Evolutionary conservation across 176 grass and related monocot genomes (phyloP).

Genomic region (Oryza officinalis): DNA sequence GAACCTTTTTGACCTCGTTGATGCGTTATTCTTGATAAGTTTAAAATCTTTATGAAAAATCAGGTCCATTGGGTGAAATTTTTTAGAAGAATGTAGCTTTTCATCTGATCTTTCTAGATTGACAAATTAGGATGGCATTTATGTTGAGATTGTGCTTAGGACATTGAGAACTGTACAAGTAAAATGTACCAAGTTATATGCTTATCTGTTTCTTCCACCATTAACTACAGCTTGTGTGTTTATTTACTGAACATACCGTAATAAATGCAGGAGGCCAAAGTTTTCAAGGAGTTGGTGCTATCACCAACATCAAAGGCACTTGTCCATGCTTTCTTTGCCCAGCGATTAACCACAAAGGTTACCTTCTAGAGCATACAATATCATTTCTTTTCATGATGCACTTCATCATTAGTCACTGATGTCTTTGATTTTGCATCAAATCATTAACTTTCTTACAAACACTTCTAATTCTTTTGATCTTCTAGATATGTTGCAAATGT

Average conservation of each 20-base stretch:
- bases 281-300: slow-evolving; percentile 85
- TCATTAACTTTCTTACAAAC: background rate
- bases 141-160: background rate
- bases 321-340: slow-evolving; percentile 89
- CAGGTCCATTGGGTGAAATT: background rate
- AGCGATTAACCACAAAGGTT: slow-evolving; percentile 90
- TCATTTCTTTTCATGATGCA: slow-evolving; percentile 33
- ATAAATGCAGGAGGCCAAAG: slow-evolving; percentile 74
- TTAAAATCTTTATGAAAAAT: background rate
- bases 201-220: slow-evolving; percentile 1
- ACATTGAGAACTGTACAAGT: background rate
- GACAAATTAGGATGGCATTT: slow-evolving; percentile 4
- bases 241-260: slow-evolving; percentile 12
- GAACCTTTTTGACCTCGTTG: background rate
- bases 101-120: slow-evolving; percentile 3
- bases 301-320: slow-evolving; percentile 78
- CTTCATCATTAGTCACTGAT: background rate
- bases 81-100: background rate
- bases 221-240: background rate
- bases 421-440: background rate
- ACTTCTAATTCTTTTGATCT: slow-evolving; percentile 7
- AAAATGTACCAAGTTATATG: background rate
- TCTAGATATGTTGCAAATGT: slow-evolving; percentile 7
- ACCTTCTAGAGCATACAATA: background rate
- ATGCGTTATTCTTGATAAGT: background rate